phyloP scores from a whole-genome alignment of 2,329 filamentous ascomycete genomes.

The Orbilia quercus region DNA sequence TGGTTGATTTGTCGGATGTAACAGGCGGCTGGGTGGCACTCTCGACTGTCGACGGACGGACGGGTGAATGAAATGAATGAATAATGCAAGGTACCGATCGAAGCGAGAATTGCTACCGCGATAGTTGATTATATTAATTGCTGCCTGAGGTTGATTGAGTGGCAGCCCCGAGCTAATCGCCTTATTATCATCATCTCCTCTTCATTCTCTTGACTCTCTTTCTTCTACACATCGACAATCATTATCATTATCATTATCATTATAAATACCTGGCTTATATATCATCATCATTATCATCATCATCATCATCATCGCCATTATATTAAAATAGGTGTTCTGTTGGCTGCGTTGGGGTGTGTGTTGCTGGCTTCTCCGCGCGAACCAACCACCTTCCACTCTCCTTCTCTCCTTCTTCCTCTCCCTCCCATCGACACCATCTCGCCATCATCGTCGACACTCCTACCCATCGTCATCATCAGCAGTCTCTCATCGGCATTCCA shows the following conservation, averaged over 20 bases:
- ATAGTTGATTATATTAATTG: too few species aligned
- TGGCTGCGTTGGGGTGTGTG: slow-evolving; percentile 29
- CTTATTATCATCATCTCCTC: neutral
- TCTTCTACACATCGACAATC: neutral
- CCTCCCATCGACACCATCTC: slow-evolving; percentile 22
- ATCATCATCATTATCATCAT: slow-evolving; percentile 57
- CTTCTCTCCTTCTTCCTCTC: neutral
- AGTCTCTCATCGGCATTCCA: neutral
- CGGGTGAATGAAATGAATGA: too few species aligned
- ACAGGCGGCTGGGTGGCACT: too few species aligned
- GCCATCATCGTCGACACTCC: slow-evolving; percentile 10
- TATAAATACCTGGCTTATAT: too few species aligned
- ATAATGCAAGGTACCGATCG: too few species aligned
- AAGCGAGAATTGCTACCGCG: too few species aligned
- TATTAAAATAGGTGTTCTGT: slow-evolving; percentile 7
- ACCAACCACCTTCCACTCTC: slow-evolving; percentile 16
- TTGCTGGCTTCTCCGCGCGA: slow-evolving; percentile 13
- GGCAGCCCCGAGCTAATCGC: neutral
- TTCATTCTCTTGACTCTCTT: neutral
- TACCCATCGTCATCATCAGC: neutral
- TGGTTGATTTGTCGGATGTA: too few species aligned
- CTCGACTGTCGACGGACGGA: too few species aligned
- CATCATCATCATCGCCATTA: slow-evolving; percentile 23
- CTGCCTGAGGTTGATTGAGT: too few species aligned
- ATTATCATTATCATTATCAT: slow-evolving; percentile 48